Percentiles rank a stretch among this genome's conserved stretches.
phyloP scores from a whole-genome alignment of 192 early-diverging fungal genomes.

The Piromyces finnis region DNA sequence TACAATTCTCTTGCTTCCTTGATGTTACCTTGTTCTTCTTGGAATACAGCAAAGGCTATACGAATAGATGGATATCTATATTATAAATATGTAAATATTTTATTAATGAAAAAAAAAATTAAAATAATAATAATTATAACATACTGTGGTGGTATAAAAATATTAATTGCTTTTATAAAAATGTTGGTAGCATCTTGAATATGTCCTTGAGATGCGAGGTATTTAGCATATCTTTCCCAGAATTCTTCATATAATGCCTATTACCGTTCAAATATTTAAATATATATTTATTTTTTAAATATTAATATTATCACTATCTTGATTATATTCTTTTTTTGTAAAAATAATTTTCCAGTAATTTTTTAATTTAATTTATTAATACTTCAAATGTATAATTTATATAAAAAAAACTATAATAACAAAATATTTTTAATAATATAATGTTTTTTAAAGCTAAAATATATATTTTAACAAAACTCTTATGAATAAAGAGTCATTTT shows the following conservation, averaged over 20 bases:
- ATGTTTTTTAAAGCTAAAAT: too few relatives aligned
- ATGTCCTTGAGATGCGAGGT: conserved; percentile 20
- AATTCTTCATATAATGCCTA: conserved; percentile 65
- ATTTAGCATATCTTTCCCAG: conserved; percentile 50
- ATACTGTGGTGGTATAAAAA: conserved; percentile 31
- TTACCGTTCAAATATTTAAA: too few relatives aligned
- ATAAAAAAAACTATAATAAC: too few relatives aligned
- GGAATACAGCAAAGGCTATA: conserved; percentile 34
- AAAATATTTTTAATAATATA: too few relatives aligned
- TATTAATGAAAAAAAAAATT: not conserved
- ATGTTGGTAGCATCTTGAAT: conserved; percentile 23
- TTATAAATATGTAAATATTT: too few relatives aligned
- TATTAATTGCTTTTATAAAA: conserved; percentile 25
- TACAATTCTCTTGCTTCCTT: conserved; percentile 39
- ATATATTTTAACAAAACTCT: too few relatives aligned
- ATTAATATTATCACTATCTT: not conserved
- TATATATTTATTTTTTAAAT: too few relatives aligned
- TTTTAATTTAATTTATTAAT: too few relatives aligned
- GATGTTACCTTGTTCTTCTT: conserved; percentile 37
- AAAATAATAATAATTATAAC: not conserved
- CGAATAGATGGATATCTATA: conserved; percentile 28
- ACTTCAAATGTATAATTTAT: too few relatives aligned
- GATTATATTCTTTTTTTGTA: too few relatives aligned
- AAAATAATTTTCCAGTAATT: too few relatives aligned
- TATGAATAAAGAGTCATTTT: too few relatives aligned